Evolutionary conservation across 2,329 filamentous ascomycete genomes (phyloP).

Genomic region (Thyridium curvatum): DNA sequence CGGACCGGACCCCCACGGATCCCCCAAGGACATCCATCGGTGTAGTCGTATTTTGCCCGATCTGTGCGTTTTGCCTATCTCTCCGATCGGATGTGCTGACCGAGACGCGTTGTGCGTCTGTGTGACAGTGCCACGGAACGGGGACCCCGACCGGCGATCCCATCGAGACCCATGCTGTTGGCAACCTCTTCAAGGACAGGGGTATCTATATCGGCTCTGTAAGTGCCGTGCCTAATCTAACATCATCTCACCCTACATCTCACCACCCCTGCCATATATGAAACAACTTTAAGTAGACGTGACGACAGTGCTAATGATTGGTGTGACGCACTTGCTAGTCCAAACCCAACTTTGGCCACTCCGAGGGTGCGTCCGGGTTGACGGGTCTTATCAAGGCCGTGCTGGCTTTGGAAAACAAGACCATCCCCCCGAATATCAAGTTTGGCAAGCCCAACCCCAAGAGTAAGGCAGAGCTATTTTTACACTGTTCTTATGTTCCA

Average conservation of each 20-base stretch:
- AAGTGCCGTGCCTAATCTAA: background rate
- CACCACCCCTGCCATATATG: background rate
- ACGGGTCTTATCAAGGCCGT: conserved; percentile 24
- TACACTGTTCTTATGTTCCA: too few relatives aligned
- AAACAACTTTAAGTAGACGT: too few relatives aligned
- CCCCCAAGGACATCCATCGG: too few relatives aligned
- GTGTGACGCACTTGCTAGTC: conserved; percentile 12
- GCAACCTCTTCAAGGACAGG: conserved; percentile 17
- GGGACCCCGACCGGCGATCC: conserved; percentile 37
- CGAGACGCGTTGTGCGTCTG: too few relatives aligned
- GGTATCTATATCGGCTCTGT: conserved; percentile 10
- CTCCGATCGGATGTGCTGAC: too few relatives aligned
- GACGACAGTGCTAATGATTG: too few relatives aligned
- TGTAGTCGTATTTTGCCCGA: too few relatives aligned
- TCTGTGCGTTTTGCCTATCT: too few relatives aligned
- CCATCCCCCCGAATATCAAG: conserved; percentile 25
- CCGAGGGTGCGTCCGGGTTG: conserved; percentile 25
- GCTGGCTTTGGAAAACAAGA: conserved; percentile 21
- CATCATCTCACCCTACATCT: too few relatives aligned
- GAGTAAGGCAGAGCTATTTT: conserved; percentile 3
- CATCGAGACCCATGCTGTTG: conserved; percentile 28
- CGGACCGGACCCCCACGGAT: too few relatives aligned
- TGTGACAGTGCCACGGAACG: conserved; percentile 34
- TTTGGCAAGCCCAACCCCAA: conserved; percentile 20
- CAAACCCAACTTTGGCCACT: conserved; percentile 32